A percentile compares a stretch with the other conserved stretches of the same genome.
Evolutionary conservation across 2,329 filamentous ascomycete species (phyloP).

Genomic region (Talaromyces sp.): DNA sequence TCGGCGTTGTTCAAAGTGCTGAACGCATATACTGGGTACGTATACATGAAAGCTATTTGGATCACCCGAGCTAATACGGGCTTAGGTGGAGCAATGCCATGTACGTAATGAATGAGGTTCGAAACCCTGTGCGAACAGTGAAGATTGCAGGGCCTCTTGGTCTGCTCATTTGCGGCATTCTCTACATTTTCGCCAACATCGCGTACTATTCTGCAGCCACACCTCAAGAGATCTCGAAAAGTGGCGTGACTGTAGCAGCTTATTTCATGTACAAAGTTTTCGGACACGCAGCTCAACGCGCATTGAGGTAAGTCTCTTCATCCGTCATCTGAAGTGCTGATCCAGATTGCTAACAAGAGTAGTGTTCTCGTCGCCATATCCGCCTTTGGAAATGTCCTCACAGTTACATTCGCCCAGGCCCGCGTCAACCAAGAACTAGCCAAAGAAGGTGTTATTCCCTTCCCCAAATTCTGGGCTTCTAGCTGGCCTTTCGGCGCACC

Average conservation of each 20-base stretch:
- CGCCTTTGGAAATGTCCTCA: constrained; percentile 19
- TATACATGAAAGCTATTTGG: constrained; percentile 29
- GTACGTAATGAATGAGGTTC: constrained; percentile 51
- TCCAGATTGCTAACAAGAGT: not conserved
- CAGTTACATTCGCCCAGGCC: constrained; percentile 21
- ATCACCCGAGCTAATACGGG: constrained; percentile 18
- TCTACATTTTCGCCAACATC: constrained; percentile 55
- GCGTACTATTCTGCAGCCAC: constrained; percentile 56
- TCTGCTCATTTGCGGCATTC: constrained; percentile 47
- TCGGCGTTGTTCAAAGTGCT: constrained; percentile 57
- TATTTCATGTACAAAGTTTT: constrained; percentile 46
- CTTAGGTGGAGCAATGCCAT: constrained; percentile 13
- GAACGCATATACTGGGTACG: constrained; percentile 54
- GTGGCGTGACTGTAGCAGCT: constrained; percentile 52
- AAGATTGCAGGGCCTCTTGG: constrained; percentile 53
- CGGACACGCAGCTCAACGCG: constrained; percentile 38
- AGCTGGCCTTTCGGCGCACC: constrained; percentile 62
- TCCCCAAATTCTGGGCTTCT: constrained; percentile 61
- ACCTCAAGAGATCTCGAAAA: constrained; percentile 49
- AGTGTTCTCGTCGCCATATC: constrained; percentile 15
- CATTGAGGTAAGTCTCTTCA: constrained; percentile 45
- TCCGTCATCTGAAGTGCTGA: not conserved
- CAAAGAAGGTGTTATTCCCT: constrained; percentile 63
- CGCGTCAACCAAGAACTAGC: constrained; percentile 52
- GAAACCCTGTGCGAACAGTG: constrained; percentile 54